Evolutionary conservation across 2,329 filamentous ascomycete genomes (phyloP).

Genomic region (Cladophialophora exuberans): DNA sequence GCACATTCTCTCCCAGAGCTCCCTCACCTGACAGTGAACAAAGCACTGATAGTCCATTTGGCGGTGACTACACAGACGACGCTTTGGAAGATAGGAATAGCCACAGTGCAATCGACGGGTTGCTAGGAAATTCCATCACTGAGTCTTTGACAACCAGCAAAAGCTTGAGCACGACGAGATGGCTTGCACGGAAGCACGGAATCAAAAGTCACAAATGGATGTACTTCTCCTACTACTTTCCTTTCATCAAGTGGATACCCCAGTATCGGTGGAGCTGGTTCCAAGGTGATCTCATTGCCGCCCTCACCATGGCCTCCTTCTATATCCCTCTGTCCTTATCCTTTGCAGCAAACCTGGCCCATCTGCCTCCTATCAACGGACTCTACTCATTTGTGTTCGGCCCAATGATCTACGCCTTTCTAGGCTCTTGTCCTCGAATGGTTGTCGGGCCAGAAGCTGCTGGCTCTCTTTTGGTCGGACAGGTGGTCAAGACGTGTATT

Average conservation of each 20-base stretch:
- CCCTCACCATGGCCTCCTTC: slow-evolving; percentile 95
- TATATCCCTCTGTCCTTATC: slow-evolving; percentile 98
- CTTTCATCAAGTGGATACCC: slow-evolving; percentile 84
- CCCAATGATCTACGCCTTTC: slow-evolving; percentile 84
- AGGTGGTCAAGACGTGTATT: slow-evolving; percentile 78
- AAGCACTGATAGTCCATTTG: slow-evolving; percentile 36
- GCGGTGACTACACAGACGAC: slow-evolving; percentile 30
- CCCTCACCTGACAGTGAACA: slow-evolving; percentile 51
- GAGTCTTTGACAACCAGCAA: slow-evolving; percentile 47
- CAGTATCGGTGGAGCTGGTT: slow-evolving; percentile 85
- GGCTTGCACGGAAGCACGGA: slow-evolving; percentile 72
- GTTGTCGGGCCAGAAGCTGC: slow-evolving; percentile 94
- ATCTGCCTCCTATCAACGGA: slow-evolving; percentile 90
- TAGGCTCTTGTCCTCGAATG: slow-evolving; percentile 92
- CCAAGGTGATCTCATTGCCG: slow-evolving; percentile 82
- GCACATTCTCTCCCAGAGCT: slow-evolving; percentile 74
- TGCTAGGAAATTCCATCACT: slow-evolving; percentile 47
- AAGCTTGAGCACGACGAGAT: slow-evolving; percentile 69
- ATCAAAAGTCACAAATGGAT: slow-evolving; percentile 73
- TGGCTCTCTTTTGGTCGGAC: slow-evolving; percentile 85
- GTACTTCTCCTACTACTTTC: slow-evolving; percentile 94
- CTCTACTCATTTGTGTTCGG: slow-evolving; percentile 94
- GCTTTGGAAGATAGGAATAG: slow-evolving; percentile 27
- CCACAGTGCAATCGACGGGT: slow-evolving; percentile 38
- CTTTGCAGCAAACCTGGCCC: slow-evolving; percentile 86